A percentile compares a stretch with the other conserved stretches of the same genome.
Conservation (phyloP, 495 filamentous ascomycete genomes). For the Annulohypoxylon moriforme region DNA sequence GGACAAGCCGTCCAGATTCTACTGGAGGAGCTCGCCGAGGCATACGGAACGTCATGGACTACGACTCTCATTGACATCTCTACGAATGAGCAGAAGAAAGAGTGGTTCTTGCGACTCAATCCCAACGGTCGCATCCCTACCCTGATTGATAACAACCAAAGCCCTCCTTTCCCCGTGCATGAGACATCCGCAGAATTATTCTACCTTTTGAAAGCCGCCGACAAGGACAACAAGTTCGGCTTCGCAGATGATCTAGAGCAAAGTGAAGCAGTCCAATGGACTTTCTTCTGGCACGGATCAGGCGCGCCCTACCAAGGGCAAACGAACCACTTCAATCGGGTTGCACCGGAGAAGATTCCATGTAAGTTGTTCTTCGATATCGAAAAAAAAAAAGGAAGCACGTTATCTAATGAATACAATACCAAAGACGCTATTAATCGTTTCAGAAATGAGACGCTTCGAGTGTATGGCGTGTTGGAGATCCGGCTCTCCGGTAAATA, state of each 20-base stretch:
- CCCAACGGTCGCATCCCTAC: constrained; percentile 65
- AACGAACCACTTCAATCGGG: constrained; percentile 50
- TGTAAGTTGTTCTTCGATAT: constrained; percentile 47
- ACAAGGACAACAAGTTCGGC: constrained; percentile 60
- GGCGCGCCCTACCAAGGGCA: constrained; percentile 47
- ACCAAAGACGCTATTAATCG: constrained; percentile 64
- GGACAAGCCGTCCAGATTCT: constrained; percentile 49
- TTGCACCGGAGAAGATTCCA: constrained; percentile 58
- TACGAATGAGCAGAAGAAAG: constrained; percentile 69
- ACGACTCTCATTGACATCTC: constrained; percentile 63
- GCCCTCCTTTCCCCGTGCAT: constrained; percentile 64
- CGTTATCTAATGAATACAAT: neutral
- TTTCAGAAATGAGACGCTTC: constrained; percentile 64
- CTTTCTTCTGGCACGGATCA: constrained; percentile 56
- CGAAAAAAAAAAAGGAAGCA: neutral
- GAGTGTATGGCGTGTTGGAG: constrained; percentile 66
- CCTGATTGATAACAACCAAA: constrained; percentile 61
- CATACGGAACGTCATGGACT: constrained; percentile 65
- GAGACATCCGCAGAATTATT: constrained; percentile 65
- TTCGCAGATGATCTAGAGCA: constrained; percentile 59
- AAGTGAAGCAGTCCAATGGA: constrained; percentile 58
- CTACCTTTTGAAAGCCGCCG: constrained; percentile 61
- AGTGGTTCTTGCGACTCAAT: constrained; percentile 67
- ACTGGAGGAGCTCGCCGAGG: constrained; percentile 53
- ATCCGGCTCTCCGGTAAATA: constrained; percentile 61